Evolutionary conservation across 1,284 basidiomycete species (phyloP), one percentile per base, ranked within the genome.

Genomic region (Xerocomus amazonicus): DNA sequence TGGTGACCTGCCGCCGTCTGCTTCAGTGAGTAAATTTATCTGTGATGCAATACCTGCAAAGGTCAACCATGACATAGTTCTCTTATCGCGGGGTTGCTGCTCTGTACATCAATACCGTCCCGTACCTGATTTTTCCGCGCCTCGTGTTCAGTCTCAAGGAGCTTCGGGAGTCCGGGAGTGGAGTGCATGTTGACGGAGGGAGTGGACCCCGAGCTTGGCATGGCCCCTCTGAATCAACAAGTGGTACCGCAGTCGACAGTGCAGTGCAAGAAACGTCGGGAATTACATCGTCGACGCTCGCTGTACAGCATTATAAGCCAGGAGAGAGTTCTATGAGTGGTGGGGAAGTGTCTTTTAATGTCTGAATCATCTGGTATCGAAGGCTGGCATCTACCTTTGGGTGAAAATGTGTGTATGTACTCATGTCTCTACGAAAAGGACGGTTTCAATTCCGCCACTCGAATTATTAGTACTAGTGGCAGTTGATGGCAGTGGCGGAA

Each of bases 51-150:
- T 36, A 2, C 33, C n/a, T 3, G 23, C 12, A 13, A 19, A 41
- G 13, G 16, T 9, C 4, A 12, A 35, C 13, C 3, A 14, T 2
- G 9, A 3, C 31, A 19, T 26, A 53, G 52, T 4, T 26, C 3
- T 6, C 17, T 7, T 53, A 47, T 38, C 0, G 2, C 10, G 7
- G 7, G 7, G 1, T 53, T 27, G 42, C 5, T 13, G 4, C 1
- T 1, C 17, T 37, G 3, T 42, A 41, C 40, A 17, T 10, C 7
- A 3, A 26, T 10, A 42, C 31, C 6, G 9, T 51, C 4, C 53
- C 53, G 4, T 46, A 29, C n/a, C 14, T 54, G 23, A 52, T 54
- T 9, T 55, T 46, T 26, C 29, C 40, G 2, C 53, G 53, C 26
- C 26, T 52, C 3, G 48, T 51, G 17, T n/a, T 54, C 28, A 26